phyloP scores from a whole-genome alignment of 257 asterid genomes.

The Salvia miltiorrhiza region DNA sequence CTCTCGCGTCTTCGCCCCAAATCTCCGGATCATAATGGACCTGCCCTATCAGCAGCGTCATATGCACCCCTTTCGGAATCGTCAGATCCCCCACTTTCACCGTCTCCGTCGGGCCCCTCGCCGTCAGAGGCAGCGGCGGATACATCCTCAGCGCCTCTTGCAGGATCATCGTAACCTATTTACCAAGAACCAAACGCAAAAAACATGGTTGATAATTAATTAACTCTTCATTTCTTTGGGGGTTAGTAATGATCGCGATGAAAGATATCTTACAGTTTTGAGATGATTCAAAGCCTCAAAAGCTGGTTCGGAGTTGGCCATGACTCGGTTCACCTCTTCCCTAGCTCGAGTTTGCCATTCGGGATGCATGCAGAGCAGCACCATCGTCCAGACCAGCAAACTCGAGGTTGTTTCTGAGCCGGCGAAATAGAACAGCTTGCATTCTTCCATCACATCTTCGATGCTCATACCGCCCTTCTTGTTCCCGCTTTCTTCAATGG shows the following conservation, averaged over 20 bases:
- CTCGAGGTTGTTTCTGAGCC: conserved; percentile 31
- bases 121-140: not conserved
- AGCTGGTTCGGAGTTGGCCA: conserved; percentile 22
- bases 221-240: no score
- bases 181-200: no score
- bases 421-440: conserved; percentile 34
- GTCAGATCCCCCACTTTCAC: conserved; percentile 12
- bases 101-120: conserved; percentile 10
- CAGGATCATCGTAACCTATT: conserved; percentile 28
- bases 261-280: conserved; percentile 28
- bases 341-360: conserved; percentile 43
- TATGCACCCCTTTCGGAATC: conserved; percentile 23
- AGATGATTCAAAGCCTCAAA: conserved; percentile 28
- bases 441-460: conserved; percentile 35
- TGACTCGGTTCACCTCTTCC: conserved; percentile 25
- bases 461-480: conserved; percentile 29
- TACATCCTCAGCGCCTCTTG: conserved; percentile 31
- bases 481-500: conserved; percentile 20
- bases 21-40: conserved; percentile 25
- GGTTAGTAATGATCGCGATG: no score
- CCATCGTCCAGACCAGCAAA: conserved; percentile 37
- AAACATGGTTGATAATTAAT: no score
- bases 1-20: conserved; percentile 35
- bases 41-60: conserved; percentile 10
- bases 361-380: conserved; percentile 23